Evolutionary conservation across 2,329 filamentous ascomycete genomes (phyloP), one percentile per base, ranked within the genome.

Genomic region (Ophiostoma quercus): DNA sequence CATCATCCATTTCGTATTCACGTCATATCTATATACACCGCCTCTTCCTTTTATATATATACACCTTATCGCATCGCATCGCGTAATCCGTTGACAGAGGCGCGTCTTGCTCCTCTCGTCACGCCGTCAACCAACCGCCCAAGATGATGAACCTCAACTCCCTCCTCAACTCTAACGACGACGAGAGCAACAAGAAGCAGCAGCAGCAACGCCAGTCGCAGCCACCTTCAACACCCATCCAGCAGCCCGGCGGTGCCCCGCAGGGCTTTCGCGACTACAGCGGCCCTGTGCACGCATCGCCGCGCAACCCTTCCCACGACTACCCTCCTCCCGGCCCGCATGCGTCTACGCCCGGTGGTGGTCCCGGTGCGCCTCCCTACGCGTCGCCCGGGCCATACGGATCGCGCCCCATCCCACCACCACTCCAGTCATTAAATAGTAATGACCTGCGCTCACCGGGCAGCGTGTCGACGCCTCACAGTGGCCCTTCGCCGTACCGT

Each of bases 161-260:
- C 19, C 84, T 88, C 74, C 78, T 88, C 66, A 88, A 87, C 76
- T 79, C 81, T 29, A 80, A 83, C 47, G 85, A 84, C 72, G 82
- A 76, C 78, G 68, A 69, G 73, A 72, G 62, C 70, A 74, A 68
- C 9, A 39, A 76, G 71, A 34, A 29, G 11, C 79, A 57, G 2
- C 68, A 69, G 73, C 71, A 68, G 73, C 73, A 37, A 60, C 69
- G n/a, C 11, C 57, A 8, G 22, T 62, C 57, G 14, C 69, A 66
- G 8, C 74, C 68, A 68, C 79, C 70, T 7, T 76, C 74, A 5
- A 81, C 80, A 2, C 80, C 80, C 8, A 73, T 79, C 41, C 83
- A 82, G 22, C 65, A 39, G 65, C 65, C 65, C 74, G 76, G 78
- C 0, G 79, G 80, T 3, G 78, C 79, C 60, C 78, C 80, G 51